These are phyloP conservation scores for Cystofilobasidium ferigula DNA, from an alignment of 768 basidiomycete species.

Conservation along the genomic window DNA sequence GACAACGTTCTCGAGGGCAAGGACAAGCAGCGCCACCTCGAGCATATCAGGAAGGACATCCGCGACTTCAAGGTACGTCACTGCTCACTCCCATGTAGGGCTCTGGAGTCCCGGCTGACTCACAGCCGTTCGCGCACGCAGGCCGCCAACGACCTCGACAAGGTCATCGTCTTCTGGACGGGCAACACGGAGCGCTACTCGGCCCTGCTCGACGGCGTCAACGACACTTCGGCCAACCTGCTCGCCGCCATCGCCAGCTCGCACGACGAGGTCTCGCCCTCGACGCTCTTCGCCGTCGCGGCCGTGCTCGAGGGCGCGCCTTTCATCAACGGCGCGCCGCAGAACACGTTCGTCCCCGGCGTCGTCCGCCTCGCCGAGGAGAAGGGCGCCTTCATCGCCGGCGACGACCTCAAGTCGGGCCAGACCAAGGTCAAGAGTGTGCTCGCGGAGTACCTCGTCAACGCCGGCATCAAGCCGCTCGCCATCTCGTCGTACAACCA, in stretches of 20 bases:
- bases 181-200: constrained; percentile 96
- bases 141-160: constrained; percentile 62
- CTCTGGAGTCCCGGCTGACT: too few relatives aligned
- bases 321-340: constrained; percentile 94
- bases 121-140: neutral
- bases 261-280: constrained; percentile 90
- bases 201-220: constrained; percentile 84
- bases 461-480: constrained; percentile 47
- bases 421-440: constrained; percentile 91
- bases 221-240: constrained; percentile 83
- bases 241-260: constrained; percentile 69
- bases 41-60: constrained; percentile 85
- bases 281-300: constrained; percentile 88
- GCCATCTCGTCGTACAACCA: constrained; percentile 98
- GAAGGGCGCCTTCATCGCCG: constrained; percentile 82
- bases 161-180: constrained; percentile 92
- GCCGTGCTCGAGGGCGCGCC: constrained; percentile 89
- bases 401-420: constrained; percentile 95
- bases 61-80: constrained; percentile 66
- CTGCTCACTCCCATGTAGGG: neutral
- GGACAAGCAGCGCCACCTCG: constrained; percentile 83
- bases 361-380: constrained; percentile 85
- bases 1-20: constrained; percentile 79
- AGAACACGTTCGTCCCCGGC: constrained; percentile 98
- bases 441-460: constrained; percentile 83